phyloP scores from a whole-genome alignment of 2,329 filamentous ascomycete species.

The Onygenales sp. region DNA sequence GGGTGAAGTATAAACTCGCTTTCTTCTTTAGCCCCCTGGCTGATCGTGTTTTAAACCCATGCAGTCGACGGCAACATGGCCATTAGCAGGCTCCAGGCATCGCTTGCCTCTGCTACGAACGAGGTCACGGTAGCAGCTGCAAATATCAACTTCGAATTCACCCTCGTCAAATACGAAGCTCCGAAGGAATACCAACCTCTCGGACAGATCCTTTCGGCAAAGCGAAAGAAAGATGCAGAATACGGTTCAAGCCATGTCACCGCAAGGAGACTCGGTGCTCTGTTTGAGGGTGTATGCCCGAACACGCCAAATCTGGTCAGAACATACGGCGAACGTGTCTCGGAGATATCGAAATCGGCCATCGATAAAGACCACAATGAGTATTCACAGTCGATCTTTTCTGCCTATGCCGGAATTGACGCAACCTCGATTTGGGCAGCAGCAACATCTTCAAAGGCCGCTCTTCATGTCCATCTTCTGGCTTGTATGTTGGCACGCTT shows the following conservation, averaged over 20 bases:
- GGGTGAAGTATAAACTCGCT: too few species aligned
- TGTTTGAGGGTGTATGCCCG: constrained; percentile 28
- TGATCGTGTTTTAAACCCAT: too few species aligned
- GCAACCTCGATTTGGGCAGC: constrained; percentile 15
- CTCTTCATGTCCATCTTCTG: constrained; percentile 24
- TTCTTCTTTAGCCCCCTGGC: too few species aligned
- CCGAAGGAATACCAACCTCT: constrained; percentile 27
- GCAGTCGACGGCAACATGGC: neutral
- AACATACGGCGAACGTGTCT: constrained; percentile 26
- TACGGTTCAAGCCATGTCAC: constrained; percentile 25
- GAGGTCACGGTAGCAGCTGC: constrained; percentile 13
- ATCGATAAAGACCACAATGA: neutral
- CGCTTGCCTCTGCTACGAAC: constrained; percentile 5
- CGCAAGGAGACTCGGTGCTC: constrained; percentile 29
- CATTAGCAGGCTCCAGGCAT: neutral
- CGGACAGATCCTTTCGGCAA: constrained; percentile 19
- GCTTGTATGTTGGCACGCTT: constrained; percentile 24
- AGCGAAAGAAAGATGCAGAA: constrained; percentile 23
- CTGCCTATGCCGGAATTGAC: constrained; percentile 11
- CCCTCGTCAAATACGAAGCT: constrained; percentile 31
- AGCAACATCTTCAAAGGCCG: constrained; percentile 17
- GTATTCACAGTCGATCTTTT: constrained; percentile 1
- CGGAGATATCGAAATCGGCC: constrained; percentile 16
- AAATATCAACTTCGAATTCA: constrained; percentile 35
- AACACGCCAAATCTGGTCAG: constrained; percentile 21